Evolutionary conservation across 179 eudicot species (phyloP).

Genomic region (Spinacia oleracea): DNA sequence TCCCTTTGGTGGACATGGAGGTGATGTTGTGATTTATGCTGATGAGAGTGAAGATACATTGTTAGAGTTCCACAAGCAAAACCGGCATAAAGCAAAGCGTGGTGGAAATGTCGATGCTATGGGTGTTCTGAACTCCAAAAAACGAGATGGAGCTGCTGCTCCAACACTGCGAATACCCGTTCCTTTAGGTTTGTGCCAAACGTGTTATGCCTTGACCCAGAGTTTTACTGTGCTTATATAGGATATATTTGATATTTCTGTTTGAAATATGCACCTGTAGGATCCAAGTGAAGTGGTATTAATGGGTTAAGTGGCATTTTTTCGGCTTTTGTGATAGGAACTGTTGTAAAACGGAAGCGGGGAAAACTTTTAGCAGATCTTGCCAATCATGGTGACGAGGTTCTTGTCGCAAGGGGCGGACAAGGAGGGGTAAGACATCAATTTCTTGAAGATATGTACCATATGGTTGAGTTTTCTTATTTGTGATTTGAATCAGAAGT

Average conservation of each 20-base stretch:
- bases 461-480: background rate
- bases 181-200: conserved; percentile 70
- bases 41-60: conserved; percentile 78
- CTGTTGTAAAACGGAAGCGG: conserved; percentile 82
- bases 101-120: conserved; percentile 90
- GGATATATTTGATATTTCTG: no score
- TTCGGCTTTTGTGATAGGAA: conserved; percentile 52
- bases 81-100: conserved; percentile 74
- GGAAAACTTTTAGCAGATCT: conserved; percentile 92
- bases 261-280: background rate
- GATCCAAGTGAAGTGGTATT: background rate
- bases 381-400: conserved; percentile 76
- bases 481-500: background rate
- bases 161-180: conserved; percentile 83
- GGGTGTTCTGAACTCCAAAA: conserved; percentile 66
- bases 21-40: conserved; percentile 86
- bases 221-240: background rate
- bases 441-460: conserved; percentile 1
- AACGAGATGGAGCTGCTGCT: conserved; percentile 64
- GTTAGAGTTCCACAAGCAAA: conserved; percentile 79
- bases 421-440: conserved; percentile 87
- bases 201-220: background rate
- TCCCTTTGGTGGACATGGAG: conserved; percentile 91
- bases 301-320: background rate
- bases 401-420: conserved; percentile 97